Conservation (phyloP, 2,329 filamentous ascomycete genomes). For the Pyrenophora seminiperda region DNA sequence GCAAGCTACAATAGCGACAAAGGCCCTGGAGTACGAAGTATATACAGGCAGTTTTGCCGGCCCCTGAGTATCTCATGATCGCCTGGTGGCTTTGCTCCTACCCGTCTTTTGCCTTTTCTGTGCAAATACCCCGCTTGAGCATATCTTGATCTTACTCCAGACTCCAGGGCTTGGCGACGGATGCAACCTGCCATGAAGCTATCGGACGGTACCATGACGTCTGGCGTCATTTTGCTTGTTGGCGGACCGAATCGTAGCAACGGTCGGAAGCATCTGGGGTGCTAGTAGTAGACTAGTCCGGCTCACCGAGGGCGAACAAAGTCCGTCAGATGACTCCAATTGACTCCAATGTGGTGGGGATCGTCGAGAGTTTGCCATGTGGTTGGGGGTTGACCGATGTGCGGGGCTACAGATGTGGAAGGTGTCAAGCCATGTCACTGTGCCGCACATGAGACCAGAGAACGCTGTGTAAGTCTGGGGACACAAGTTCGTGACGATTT, state of each 20-base stretch:
- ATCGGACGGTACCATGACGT: conserved; percentile 14
- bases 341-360: neutral
- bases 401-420: conserved; percentile 6
- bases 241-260: conserved; percentile 1
- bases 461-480: too few species aligned
- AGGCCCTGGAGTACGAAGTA: neutral
- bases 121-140: conserved; percentile 41
- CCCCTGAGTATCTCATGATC: conserved; percentile 5
- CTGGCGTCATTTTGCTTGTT: conserved; percentile 32
- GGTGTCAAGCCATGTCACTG: neutral
- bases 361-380: neutral
- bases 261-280: conserved; percentile 13
- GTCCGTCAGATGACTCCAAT: conserved; percentile 10
- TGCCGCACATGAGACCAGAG: neutral
- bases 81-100: conserved; percentile 7
- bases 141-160: conserved; percentile 23
- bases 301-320: neutral
- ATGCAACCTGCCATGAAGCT: conserved; percentile 35
- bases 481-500: too few species aligned
- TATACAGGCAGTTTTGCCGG: conserved; percentile 1
- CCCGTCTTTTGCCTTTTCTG: conserved; percentile 25
- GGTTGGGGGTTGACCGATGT: conserved; percentile 12
- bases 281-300: conserved; percentile 6
- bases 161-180: conserved; percentile 17
- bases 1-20: neutral